Conservation (phyloP, 805 yeast species). For the Starmerella asiatica region DNA sequence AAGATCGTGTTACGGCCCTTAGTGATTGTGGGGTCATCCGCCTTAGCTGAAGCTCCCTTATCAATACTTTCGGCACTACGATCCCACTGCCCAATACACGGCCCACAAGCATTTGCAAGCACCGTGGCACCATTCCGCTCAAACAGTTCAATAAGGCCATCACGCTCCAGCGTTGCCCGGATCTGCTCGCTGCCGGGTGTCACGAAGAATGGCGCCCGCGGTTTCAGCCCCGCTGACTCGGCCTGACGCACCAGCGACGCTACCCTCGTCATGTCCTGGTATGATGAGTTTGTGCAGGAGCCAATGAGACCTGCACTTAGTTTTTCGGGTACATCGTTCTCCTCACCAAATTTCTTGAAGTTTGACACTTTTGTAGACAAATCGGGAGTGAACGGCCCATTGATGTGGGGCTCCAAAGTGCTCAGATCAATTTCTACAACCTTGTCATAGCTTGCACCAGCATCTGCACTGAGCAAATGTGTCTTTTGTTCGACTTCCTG, state of each 20-base stretch:
- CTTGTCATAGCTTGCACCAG: conserved; percentile 81
- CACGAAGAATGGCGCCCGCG: conserved; percentile 83
- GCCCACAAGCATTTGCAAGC: conserved; percentile 97
- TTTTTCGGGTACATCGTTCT: conserved; percentile 71
- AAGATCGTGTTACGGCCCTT: conserved; percentile 70
- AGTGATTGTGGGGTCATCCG: not conserved
- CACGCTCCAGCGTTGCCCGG: conserved; percentile 92
- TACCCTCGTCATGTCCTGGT: conserved; percentile 96
- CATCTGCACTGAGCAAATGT: conserved; percentile 67
- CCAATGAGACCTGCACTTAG: conserved; percentile 93
- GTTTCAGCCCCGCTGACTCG: conserved; percentile 67
- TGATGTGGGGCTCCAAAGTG: conserved; percentile 83
- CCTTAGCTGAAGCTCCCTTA: conserved; percentile 36
- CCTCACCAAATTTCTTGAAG: conserved; percentile 55
- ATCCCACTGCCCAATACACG: conserved; percentile 99
- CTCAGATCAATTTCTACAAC: conserved; percentile 79
- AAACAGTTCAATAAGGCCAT: conserved; percentile 72
- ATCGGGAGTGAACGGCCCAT: conserved; percentile 98
- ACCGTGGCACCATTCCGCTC: conserved; percentile 82
- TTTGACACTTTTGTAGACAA: conserved; percentile 82
- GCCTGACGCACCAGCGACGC: conserved; percentile 85
- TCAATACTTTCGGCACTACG: conserved; percentile 46
- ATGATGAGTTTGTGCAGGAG: conserved; percentile 95
- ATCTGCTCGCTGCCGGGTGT: conserved; percentile 98
- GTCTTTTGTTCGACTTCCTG: conserved; percentile 41